Percentiles rank a stretch among this genome's conserved stretches.
phyloP scores from a whole-genome alignment of 1,284 basidiomycete species.

The Garcileccinum viscosum region DNA sequence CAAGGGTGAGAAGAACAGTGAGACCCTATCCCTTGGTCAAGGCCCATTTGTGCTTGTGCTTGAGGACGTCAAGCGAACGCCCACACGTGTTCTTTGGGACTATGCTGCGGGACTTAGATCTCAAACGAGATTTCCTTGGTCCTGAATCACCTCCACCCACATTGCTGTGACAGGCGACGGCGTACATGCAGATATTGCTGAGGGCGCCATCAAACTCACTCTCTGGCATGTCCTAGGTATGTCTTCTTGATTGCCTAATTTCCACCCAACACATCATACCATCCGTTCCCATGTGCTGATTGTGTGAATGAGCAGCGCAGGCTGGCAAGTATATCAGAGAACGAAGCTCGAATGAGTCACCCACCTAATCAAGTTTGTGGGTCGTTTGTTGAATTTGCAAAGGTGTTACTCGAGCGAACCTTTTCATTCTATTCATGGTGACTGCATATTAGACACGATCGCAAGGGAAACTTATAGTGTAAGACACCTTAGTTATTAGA shows the following conservation, averaged over 20 bases:
- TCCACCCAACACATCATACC: neutral
- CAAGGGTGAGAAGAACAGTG: too few species aligned
- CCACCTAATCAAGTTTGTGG: constrained; percentile 61
- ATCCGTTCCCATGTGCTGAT: neutral
- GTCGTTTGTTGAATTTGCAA: constrained; percentile 62
- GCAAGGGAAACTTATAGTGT: too few species aligned
- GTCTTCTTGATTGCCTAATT: neutral
- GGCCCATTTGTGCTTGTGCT: constrained; percentile 74
- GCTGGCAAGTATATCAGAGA: constrained; percentile 72
- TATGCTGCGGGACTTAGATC: constrained; percentile 56
- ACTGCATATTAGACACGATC: too few species aligned
- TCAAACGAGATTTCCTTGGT: constrained; percentile 38
- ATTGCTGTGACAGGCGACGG: constrained; percentile 76
- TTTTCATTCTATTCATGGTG: neutral
- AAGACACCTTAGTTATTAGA: too few species aligned
- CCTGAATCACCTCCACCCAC: neutral
- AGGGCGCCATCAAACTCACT: constrained; percentile 63
- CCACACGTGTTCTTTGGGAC: constrained; percentile 65
- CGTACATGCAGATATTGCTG: constrained; percentile 67
- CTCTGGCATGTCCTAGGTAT: constrained; percentile 69
- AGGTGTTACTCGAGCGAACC: constrained; percentile 41
- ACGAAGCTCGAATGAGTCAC: constrained; percentile 38
- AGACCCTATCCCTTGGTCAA: constrained; percentile 68
- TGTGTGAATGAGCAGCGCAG: constrained; percentile 46
- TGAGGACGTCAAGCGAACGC: constrained; percentile 57